Conservation (phyloP, 176 grass and related monocot genomes). For the Cenchrus purpureus region DNA sequence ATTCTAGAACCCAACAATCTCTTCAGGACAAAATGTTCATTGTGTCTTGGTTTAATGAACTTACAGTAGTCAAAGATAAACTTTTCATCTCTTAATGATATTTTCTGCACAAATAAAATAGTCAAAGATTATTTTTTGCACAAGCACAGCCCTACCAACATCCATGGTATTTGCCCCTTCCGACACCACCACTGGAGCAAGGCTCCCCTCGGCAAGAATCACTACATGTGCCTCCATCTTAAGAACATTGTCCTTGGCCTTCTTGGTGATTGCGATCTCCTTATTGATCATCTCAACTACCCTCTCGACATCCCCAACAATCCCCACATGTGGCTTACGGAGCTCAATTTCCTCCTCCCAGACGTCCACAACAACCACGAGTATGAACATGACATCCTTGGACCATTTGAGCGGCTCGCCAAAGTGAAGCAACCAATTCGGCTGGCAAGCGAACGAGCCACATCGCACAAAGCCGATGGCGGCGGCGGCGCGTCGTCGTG, state of each 20-base stretch:
- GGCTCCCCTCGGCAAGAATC: constrained; percentile 71
- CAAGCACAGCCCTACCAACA: constrained; percentile 84
- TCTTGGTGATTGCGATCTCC: constrained; percentile 87
- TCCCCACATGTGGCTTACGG: constrained; percentile 72
- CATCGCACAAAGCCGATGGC: constrained; percentile 79
- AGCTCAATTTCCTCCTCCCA: constrained; percentile 84
- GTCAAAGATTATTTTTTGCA: constrained; percentile 52
- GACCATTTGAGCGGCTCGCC: constrained; percentile 85
- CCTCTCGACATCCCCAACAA: constrained; percentile 74
- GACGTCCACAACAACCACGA: constrained; percentile 52
- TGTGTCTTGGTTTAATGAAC: too few species aligned
- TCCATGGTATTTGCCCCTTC: constrained; percentile 99
- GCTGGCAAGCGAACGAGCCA: constrained; percentile 72
- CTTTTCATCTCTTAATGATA: too few species aligned
- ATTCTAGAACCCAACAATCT: too few species aligned
- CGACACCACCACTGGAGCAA: constrained; percentile 73
- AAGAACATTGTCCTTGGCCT: constrained; percentile 66
- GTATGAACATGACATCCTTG: constrained; percentile 92
- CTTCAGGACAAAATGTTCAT: too few species aligned
- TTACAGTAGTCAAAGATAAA: too few species aligned
- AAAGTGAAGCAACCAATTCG: constrained; percentile 96
- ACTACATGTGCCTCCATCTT: constrained; percentile 87
- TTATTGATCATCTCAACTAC: constrained; percentile 68
- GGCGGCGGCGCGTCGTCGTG: constrained; percentile 68
- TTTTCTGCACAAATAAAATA: too few species aligned